Evolutionary conservation across 2,329 filamentous ascomycete species (phyloP).

Genomic region (Xylaria hypoxylon): DNA sequence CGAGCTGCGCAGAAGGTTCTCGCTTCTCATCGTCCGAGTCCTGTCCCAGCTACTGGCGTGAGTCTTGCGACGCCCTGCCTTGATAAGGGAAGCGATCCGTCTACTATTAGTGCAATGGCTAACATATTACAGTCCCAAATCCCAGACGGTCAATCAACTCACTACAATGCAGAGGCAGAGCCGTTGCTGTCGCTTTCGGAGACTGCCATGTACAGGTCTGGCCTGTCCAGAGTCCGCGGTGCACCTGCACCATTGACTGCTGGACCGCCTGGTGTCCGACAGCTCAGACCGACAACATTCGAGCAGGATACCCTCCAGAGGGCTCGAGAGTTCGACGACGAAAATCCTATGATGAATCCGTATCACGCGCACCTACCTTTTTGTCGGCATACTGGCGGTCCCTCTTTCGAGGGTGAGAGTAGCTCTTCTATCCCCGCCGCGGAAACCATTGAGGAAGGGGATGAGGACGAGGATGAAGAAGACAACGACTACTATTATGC

Average conservation of each 20-base stretch:
- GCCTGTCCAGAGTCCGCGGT: conserved; percentile 53
- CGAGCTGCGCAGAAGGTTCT: conserved; percentile 63
- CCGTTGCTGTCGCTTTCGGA: conserved; percentile 34
- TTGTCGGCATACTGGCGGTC: conserved; percentile 21
- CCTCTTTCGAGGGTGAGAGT: conserved; percentile 32
- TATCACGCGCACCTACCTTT: conserved; percentile 27
- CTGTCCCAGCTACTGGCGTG: conserved; percentile 30
- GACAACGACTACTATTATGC: background rate
- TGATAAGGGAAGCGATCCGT: conserved; percentile 21
- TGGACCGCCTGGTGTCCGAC: conserved; percentile 66
- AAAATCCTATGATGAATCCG: conserved; percentile 33
- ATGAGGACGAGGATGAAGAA: background rate
- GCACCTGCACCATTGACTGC: conserved; percentile 65
- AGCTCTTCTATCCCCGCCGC: conserved; percentile 23
- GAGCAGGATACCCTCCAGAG: conserved; percentile 51
- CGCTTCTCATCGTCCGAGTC: conserved; percentile 46
- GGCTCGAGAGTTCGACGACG: conserved; percentile 42
- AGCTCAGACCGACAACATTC: conserved; percentile 59
- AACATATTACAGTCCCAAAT: conserved; percentile 40
- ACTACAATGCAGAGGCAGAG: conserved; percentile 24
- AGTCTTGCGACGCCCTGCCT: conserved; percentile 24
- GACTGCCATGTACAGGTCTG: conserved; percentile 39
- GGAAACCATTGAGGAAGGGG: background rate
- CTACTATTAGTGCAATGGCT: conserved; percentile 30
- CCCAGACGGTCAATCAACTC: conserved; percentile 16